Percentiles rank a stretch among this genome's conserved stretches.
Evolutionary conservation across 768 basidiomycete species (phyloP).

Genomic region (Lentinula detonsa): DNA sequence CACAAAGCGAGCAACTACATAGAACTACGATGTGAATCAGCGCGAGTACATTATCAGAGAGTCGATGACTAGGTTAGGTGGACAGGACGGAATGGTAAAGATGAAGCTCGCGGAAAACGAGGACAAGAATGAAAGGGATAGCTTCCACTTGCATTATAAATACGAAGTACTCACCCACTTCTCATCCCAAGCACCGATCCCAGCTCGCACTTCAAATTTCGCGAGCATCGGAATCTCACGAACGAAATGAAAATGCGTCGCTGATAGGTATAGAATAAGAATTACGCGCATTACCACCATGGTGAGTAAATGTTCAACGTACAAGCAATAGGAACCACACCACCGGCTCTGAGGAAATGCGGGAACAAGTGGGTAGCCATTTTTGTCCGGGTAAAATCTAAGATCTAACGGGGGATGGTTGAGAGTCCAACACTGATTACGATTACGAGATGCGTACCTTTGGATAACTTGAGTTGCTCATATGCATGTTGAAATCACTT

Average conservation of each 20-base stretch:
- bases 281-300: neutral
- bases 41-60: no score
- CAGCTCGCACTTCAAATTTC: constrained; percentile 54
- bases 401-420: neutral
- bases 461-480: constrained; percentile 10
- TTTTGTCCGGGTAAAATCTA: constrained; percentile 46
- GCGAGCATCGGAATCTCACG: constrained; percentile 63
- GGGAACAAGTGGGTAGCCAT: constrained; percentile 47
- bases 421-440: neutral
- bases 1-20: constrained; percentile 3
- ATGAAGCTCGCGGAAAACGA: neutral
- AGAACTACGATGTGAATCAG: neutral
- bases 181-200: constrained; percentile 60
- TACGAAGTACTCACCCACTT: constrained; percentile 58
- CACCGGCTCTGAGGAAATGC: constrained; percentile 49
- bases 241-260: constrained; percentile 63
- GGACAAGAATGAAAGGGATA: no score
- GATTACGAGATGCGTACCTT: neutral
- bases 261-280: constrained; percentile 21
- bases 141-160: no score
- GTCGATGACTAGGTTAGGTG: no score
- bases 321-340: constrained; percentile 57
- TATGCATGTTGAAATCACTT: constrained; percentile 10
- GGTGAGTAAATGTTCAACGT: constrained; percentile 4
- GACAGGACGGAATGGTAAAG: neutral